Conservation (phyloP, 192 early-diverging fungal species). For the Coemansia guatemalensis region DNA sequence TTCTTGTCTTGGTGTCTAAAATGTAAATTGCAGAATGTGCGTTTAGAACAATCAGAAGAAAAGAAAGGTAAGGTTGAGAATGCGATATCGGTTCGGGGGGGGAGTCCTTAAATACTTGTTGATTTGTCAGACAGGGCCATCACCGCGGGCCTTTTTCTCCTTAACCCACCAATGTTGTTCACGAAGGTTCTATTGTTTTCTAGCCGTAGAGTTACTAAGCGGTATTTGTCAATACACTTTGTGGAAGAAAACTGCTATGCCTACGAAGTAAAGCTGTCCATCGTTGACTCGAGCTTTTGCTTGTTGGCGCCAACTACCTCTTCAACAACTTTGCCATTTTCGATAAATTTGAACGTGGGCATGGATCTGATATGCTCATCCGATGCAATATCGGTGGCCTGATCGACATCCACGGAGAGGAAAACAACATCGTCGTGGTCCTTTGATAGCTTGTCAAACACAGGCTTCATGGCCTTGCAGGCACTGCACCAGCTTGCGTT, state of each 20-base stretch:
- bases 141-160: not conserved
- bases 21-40: not conserved
- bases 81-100: not conserved
- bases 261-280: constrained; percentile 21
- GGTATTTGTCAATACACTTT: too few species aligned
- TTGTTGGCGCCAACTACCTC: constrained; percentile 67
- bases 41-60: not conserved
- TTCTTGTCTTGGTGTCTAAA: not conserved
- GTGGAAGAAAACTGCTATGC: not conserved
- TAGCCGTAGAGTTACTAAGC: not conserved
- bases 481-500: constrained; percentile 86
- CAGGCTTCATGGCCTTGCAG: constrained; percentile 73
- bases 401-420: constrained; percentile 85
- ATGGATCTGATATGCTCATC: constrained; percentile 61
- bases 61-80: not conserved
- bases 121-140: not conserved
- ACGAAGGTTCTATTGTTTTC: too few species aligned
- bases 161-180: too few species aligned
- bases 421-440: constrained; percentile 62
- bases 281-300: constrained; percentile 19
- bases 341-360: constrained; percentile 79
- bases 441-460: constrained; percentile 62
- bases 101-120: not conserved
- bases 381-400: constrained; percentile 49
- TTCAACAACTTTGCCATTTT: constrained; percentile 57